phyloP scores from a whole-genome alignment of 345 rosid genomes.

The Iberis pinnata region DNA sequence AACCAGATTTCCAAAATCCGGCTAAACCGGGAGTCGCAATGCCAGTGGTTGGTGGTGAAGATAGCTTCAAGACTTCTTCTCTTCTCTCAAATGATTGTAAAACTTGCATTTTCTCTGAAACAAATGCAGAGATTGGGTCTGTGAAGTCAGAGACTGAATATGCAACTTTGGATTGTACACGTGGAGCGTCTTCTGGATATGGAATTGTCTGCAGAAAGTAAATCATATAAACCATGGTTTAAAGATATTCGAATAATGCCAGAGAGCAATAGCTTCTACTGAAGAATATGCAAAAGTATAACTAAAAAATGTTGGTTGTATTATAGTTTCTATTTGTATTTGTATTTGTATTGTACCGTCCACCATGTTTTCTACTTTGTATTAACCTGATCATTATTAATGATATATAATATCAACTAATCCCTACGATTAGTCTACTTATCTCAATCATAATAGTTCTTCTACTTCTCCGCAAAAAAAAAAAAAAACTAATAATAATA shows the following conservation, averaged over 20 bases:
- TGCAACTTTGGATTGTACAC: conserved; percentile 41
- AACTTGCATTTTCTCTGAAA: conserved; percentile 37
- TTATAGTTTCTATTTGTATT: too few species aligned
- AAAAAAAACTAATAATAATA: too few species aligned
- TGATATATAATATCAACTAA: too few species aligned
- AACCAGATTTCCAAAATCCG: conserved; percentile 57
- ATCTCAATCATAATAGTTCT: too few species aligned
- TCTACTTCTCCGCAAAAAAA: too few species aligned
- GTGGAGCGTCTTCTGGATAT: conserved; percentile 38
- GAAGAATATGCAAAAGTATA: background rate
- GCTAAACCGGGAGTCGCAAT: conserved; percentile 59
- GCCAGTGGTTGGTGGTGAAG: conserved; percentile 56
- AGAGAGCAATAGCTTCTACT: background rate
- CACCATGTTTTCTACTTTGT: too few species aligned
- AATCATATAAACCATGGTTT: conserved; percentile 28
- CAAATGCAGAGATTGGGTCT: conserved; percentile 8
- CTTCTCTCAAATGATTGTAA: conserved; percentile 40
- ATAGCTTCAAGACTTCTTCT: conserved; percentile 45
- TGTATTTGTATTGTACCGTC: too few species aligned
- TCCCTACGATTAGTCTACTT: too few species aligned
- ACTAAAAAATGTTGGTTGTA: too few species aligned
- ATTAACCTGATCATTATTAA: too few species aligned
- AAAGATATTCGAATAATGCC: conserved; percentile 5
- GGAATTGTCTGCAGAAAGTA: conserved; percentile 55
- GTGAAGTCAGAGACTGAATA: conserved; percentile 28